Evolutionary conservation across 331 rosid genomes (phyloP), one percentile per base, ranked within the genome.

Genomic region (Pyrus hybrid): DNA sequence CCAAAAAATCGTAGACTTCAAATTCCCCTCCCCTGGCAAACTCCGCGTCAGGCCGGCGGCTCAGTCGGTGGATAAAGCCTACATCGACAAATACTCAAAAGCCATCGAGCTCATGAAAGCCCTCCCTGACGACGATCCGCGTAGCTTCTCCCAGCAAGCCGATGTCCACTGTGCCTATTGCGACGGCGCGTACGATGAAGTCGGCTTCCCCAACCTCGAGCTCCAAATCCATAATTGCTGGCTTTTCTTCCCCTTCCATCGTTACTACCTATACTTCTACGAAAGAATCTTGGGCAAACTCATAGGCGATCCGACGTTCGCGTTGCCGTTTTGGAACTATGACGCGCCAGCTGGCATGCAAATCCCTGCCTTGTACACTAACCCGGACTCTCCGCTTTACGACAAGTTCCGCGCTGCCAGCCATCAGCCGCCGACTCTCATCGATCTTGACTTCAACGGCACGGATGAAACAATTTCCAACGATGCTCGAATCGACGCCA

Each of bases 241-340:
- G 98, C 91, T 91, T 57, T 91, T 93, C 83, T 89, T 83, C 30
- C 98, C 98, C 5, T 93, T 68, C 77, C 98, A 91, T 51, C 86
- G 98, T 3, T 89, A 77, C 80, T 93, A 88, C 68, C 72, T 93
- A 0, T 86, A 93, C 58, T 93, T 91, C 82, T 26, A 86, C 17
- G 98, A 93, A 83, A 93, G 76, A 76, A 93, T 93, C 21, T 68
- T 89, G 25, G 98, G 88, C 0, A 85, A 81, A 21, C 67, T 93
- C 49, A 91, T 93, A 18, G 73, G 63, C 4, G 98, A 93, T 12
- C 92, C 93, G 0, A 83, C 77, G 7, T 91, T 93, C 23, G 81
- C 96, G 2, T 7, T 93, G 13, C 97, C 98, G 0, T 93, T 78
- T 65, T 93, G 98, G 98, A 93, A 93, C 53, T 89, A 86, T 73